Evolutionary conservation across 2,329 filamentous ascomycete genomes (phyloP).

Genomic region (Plenodomus tracheiphilus): DNA sequence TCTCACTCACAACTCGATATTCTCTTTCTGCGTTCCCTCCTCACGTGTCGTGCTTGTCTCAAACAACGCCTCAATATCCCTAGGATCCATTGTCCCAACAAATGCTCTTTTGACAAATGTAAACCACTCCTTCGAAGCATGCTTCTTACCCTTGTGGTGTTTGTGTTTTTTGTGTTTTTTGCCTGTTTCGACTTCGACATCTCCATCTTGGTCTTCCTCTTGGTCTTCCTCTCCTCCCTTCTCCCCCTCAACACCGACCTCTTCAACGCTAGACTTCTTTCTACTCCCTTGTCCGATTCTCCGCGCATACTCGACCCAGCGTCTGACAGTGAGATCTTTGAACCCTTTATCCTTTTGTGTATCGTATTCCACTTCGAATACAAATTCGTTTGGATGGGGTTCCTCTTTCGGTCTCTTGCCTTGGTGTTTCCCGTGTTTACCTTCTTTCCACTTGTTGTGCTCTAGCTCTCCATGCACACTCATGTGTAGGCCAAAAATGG

Average conservation of each 20-base stretch:
- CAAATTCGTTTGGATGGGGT: slow-evolving; percentile 66
- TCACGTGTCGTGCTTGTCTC: background rate
- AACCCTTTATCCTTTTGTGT: slow-evolving; percentile 78
- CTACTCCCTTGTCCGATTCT: slow-evolving; percentile 65
- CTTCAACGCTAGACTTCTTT: slow-evolving; percentile 9
- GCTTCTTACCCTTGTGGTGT: slow-evolving; percentile 57
- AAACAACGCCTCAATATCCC: slow-evolving; percentile 60
- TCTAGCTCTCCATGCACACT: slow-evolving; percentile 32
- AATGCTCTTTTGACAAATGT: slow-evolving; percentile 79
- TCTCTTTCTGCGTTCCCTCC: slow-evolving; percentile 15
- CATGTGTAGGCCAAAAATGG: slow-evolving; percentile 32
- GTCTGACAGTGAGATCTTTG: slow-evolving; percentile 82
- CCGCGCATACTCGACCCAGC: slow-evolving; percentile 76
- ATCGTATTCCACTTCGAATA: slow-evolving; percentile 82
- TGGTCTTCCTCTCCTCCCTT: slow-evolving; percentile 13
- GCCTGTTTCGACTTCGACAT: slow-evolving; percentile 47
- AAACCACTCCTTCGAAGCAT: slow-evolving; percentile 70
- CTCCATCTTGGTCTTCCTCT: slow-evolving; percentile 13
- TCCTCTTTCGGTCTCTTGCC: slow-evolving; percentile 51
- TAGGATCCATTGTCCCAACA: slow-evolving; percentile 69
- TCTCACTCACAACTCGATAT: slow-evolving; percentile 21
- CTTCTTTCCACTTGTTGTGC: slow-evolving; percentile 61
- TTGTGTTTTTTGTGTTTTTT: slow-evolving; percentile 56
- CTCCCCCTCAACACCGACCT: slow-evolving; percentile 30
- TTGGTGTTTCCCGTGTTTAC: slow-evolving; percentile 65